Conservation (phyloP, 2,329 filamentous ascomycete genomes). For the Coccinonectria pachysandricola region DNA sequence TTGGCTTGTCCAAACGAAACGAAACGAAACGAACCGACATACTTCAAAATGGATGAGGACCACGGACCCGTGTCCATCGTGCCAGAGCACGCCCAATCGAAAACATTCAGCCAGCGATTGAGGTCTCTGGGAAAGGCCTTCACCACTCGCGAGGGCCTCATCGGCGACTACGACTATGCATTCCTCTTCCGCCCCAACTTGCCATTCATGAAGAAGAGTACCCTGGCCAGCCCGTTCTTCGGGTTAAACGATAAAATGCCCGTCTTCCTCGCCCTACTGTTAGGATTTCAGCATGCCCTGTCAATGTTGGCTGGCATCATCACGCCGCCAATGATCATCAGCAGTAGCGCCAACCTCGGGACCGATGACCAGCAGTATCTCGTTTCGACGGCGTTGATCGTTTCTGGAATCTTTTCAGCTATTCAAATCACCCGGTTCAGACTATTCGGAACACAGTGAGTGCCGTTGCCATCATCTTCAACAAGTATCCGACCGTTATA, state of each 20-base stretch:
- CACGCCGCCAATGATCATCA: conserved; percentile 65
- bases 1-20: no score
- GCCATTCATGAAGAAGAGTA: conserved; percentile 61
- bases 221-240: conserved; percentile 59
- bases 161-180: conserved; percentile 83
- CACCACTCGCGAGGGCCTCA: conserved; percentile 56
- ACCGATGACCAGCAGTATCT: conserved; percentile 60
- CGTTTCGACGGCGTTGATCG: conserved; percentile 68
- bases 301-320: conserved; percentile 70
- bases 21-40: no score
- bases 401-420: conserved; percentile 63
- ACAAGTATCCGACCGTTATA: no score
- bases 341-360: conserved; percentile 53
- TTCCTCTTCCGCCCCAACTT: conserved; percentile 77
- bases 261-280: conserved; percentile 59
- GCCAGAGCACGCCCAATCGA: conserved; percentile 27
- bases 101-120: conserved; percentile 18
- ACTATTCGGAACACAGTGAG: conserved; percentile 53
- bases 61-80: conserved; percentile 41
- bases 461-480: no score
- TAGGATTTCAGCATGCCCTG: conserved; percentile 71
- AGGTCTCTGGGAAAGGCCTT: conserved; percentile 29
- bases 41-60: conserved; percentile 54
- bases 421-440: conserved; percentile 72
- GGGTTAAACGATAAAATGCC: conserved; percentile 74